Percentiles rank a stretch among this genome's conserved stretches.
Conservation (phyloP, 1,284 basidiomycete species). For the Ceratobasidium sp. region DNA sequence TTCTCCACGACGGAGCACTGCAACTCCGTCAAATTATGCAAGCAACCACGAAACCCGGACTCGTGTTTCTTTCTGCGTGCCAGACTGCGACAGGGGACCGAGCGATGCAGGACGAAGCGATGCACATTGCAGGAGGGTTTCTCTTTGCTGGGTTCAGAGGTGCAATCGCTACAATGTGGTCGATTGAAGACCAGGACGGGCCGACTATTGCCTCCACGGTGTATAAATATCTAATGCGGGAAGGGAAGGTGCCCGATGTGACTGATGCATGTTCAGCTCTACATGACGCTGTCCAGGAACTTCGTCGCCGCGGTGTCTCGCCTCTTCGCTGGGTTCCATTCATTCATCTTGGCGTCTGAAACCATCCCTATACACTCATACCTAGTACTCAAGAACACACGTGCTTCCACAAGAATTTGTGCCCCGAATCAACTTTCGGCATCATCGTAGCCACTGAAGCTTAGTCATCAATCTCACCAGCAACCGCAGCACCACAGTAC, state of each 20-base stretch:
- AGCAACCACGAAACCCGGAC: conserved; percentile 2
- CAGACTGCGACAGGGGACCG: conserved; percentile 33
- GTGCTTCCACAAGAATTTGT: no score
- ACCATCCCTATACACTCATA: no score
- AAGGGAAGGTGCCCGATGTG: conserved; percentile 9
- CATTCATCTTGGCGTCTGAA: conserved; percentile 22
- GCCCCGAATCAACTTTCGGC: no score
- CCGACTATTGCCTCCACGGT: conserved; percentile 8
- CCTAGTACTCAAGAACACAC: no score
- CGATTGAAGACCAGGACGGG: conserved; percentile 33
- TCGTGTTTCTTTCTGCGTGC: conserved; percentile 40
- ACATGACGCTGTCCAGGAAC: conserved; percentile 14
- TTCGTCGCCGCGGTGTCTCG: conserved; percentile 8
- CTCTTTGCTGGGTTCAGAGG: conserved; percentile 28
- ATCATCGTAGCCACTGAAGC: no score
- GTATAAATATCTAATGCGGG: conserved; percentile 18
- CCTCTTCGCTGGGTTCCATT: conserved; percentile 41
- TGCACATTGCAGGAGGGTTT: conserved; percentile 37
- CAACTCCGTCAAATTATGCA: conserved; percentile 24
- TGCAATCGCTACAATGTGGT: conserved; percentile 34
- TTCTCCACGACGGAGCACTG: conserved; percentile 52
- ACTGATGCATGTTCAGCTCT: background rate
- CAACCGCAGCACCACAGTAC: no score
- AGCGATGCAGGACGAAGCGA: conserved; percentile 18
- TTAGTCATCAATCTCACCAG: no score